A percentile compares a stretch with the other conserved stretches of the same genome.
Evolutionary conservation across 2,329 filamentous ascomycete genomes (phyloP).

Genomic region (Talaromyces sp.): DNA sequence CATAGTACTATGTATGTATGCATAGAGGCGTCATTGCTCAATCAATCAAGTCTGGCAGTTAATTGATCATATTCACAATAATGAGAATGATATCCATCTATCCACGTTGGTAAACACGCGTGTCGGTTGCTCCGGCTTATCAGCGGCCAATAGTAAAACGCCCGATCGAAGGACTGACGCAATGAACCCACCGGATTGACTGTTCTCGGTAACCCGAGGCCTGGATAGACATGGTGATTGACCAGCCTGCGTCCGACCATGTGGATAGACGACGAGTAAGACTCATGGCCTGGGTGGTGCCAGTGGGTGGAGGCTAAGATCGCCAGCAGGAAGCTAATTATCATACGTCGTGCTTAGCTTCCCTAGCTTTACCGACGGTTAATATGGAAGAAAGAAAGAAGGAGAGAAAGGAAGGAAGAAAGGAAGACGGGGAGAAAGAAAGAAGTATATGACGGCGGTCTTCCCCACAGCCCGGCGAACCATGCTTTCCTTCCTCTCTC

Average conservation of each 20-base stretch:
- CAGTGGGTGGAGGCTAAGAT: neutral
- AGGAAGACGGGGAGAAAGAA: neutral
- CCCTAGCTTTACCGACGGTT: neutral
- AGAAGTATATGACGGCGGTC: neutral
- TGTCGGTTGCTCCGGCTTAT: neutral
- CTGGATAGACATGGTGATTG: neutral
- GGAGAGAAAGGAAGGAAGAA: too few species aligned
- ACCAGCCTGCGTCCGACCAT: neutral
- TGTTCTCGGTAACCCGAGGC: slow-evolving; percentile 9
- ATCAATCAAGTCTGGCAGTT: too few species aligned
- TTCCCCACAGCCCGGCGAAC: neutral
- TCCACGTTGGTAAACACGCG: neutral
- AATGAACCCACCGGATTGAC: slow-evolving; percentile 18
- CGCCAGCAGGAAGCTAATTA: neutral
- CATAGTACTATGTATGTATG: too few species aligned
- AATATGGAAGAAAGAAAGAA: neutral
- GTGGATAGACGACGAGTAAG: neutral
- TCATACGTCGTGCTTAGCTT: too few species aligned
- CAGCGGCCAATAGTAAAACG: neutral
- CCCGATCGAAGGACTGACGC: slow-evolving; percentile 3
- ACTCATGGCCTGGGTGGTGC: neutral
- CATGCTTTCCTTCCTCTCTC: neutral
- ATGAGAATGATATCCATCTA: neutral
- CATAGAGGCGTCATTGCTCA: neutral
- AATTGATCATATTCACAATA: neutral